phyloP scores from a whole-genome alignment of 2,329 filamentous ascomycete genomes.

The Dothiorella sarmentorum region DNA sequence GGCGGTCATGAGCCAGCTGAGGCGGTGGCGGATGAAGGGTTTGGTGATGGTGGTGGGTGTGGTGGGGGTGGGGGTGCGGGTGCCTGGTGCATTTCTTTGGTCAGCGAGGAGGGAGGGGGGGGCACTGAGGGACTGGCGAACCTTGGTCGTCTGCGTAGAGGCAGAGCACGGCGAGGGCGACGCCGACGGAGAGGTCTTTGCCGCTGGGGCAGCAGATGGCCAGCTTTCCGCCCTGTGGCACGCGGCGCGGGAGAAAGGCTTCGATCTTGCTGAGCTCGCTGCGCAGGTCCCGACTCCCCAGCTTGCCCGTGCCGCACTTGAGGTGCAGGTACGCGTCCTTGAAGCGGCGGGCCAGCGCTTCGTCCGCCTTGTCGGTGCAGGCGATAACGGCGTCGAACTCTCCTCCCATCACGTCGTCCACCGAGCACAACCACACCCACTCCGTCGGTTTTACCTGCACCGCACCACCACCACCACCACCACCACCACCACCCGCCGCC shows the following conservation, averaged over 20 bases:
- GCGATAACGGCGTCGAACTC: constrained; percentile 40
- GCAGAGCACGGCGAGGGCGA: constrained; percentile 73
- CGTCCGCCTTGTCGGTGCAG: constrained; percentile 40
- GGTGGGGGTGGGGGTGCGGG: not conserved
- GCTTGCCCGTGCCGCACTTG: constrained; percentile 67
- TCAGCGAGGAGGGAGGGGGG: not conserved
- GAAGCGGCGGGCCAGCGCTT: not conserved
- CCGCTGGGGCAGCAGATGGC: constrained; percentile 72
- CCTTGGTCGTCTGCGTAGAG: constrained; percentile 67
- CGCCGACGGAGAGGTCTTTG: constrained; percentile 75
- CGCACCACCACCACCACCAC: constrained; percentile 35
- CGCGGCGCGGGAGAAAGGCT: constrained; percentile 25
- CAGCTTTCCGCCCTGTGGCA: constrained; percentile 24
- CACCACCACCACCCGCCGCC: constrained; percentile 55
- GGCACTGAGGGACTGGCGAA: constrained; percentile 21
- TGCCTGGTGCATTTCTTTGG: too few species aligned
- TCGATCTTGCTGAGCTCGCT: constrained; percentile 54
- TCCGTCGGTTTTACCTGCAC: constrained; percentile 43
- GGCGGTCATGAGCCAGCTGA: constrained; percentile 78
- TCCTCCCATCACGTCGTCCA: constrained; percentile 24
- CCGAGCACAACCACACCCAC: constrained; percentile 39
- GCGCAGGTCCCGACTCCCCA: constrained; percentile 80
- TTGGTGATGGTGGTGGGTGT: constrained; percentile 58
- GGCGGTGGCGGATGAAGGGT: constrained; percentile 67
- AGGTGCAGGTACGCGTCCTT: constrained; percentile 55